phyloP scores from a whole-genome alignment of 192 early-diverging fungal genomes.

The Coemansia umbellata region DNA sequence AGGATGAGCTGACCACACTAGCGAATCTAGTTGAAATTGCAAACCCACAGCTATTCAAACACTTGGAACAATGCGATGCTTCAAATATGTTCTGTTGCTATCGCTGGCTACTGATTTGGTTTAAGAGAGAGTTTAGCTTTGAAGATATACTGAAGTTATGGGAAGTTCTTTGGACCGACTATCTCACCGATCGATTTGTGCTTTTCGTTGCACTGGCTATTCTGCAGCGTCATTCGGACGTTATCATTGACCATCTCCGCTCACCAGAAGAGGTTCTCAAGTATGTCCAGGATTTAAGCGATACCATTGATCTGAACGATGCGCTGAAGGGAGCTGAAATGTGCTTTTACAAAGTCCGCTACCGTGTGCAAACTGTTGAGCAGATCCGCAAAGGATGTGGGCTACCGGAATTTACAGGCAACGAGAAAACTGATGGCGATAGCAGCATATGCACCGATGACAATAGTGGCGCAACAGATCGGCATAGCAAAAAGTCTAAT shows the following conservation, averaged over 20 bases:
- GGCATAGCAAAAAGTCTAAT: background rate
- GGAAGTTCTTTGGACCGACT: conserved; percentile 82
- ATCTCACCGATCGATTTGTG: conserved; percentile 75
- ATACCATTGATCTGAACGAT: conserved; percentile 70
- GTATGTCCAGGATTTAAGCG: conserved; percentile 85
- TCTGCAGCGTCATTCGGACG: conserved; percentile 77
- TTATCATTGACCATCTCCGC: conserved; percentile 72
- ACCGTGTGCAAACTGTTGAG: conserved; percentile 35
- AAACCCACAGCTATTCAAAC: conserved; percentile 78
- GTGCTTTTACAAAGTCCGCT: conserved; percentile 56
- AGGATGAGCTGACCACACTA: conserved; percentile 76
- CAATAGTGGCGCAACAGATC: background rate
- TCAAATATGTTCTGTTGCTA: conserved; percentile 97
- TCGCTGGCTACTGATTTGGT: conserved; percentile 95
- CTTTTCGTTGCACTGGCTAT: conserved; percentile 96
- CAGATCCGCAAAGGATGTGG: conserved; percentile 15
- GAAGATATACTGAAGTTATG: conserved; percentile 77
- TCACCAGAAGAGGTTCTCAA: conserved; percentile 94
- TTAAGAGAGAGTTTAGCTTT: conserved; percentile 95
- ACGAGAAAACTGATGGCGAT: background rate
- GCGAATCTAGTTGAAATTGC: conserved; percentile 81
- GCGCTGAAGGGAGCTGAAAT: conserved; percentile 76
- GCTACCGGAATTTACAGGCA: conserved; percentile 13
- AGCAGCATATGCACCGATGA: background rate
- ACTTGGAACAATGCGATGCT: conserved; percentile 73